Base-by-base conservation (phyloP, 495 filamentous ascomycete genomes). In the Aspergillus bridgeri region DNA sequence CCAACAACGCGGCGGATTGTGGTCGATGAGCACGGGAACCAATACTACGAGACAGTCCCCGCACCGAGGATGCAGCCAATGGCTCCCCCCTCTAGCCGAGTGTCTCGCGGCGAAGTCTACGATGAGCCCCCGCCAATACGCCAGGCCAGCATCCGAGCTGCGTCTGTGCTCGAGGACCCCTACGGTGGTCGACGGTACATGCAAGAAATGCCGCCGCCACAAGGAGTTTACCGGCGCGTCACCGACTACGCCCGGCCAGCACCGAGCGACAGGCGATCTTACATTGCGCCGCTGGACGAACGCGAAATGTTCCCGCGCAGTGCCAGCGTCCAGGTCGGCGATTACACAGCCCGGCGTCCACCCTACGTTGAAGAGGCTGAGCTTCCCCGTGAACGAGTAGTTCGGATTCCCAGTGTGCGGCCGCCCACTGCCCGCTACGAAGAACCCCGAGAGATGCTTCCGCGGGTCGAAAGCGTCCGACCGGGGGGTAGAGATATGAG, bases 11-110 rank as follows among this genome's bases (percentile, higher is more conserved):
- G 82, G 1, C 81, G 88, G 49, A 83, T 90, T 56, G 71, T 90
- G 46, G 72, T 91, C 48, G 88, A 91, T 66, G 81, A 86, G 53
- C 83, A 81, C 70, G 89, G 89, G 21, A 84, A 84, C 56, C 79
- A 89, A 63, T 92, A 86, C 62, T 72, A 87, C 48, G 87, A 89
- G 65, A 78, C 84, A 6, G 65, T 81, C 19, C 70, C 81, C 20
- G 68, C 73, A 17, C 65, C 73, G 2, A 63, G 71, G 46, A 33
- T 69, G 20, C 81, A 82, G 42, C 68, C 75, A n/a, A 73, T 82
- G 47, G 80, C 82, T 19, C 81, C 81, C 23, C 75, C 81, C n/a
- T 65, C 75, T 6, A 65, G 59, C 63, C 76, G 68, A 51, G 53
- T 71, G 42, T 62, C 67, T 20, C 64, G 67, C 47, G 45, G 48